Evolutionary conservation across 2,329 filamentous ascomycete species (phyloP), one percentile per base, ranked within the genome.

Genomic region (Chaetomiaceae sp.): DNA sequence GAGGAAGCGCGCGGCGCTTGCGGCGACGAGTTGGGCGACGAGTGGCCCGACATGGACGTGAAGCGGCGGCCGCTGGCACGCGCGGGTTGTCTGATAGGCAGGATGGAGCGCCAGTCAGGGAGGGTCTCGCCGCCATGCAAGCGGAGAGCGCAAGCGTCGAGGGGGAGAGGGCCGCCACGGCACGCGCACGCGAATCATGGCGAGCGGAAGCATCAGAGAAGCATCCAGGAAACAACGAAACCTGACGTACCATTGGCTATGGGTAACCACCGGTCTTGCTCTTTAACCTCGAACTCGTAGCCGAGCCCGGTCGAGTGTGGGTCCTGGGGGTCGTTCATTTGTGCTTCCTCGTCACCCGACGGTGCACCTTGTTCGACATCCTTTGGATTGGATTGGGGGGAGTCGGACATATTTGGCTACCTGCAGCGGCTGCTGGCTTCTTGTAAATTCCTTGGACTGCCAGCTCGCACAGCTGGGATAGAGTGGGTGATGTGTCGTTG

Each of bases 241-340:
- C 60, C 60, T 64, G 73, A 93, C 93, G 82, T 82, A 99, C 93
- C 93, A 90, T 99, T 99, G 76, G 93, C 93, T 82, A 99, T 99
- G 70, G 93, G 93, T 70, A 99, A 82, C 93, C 93, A 99, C 79
- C 93, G 81, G 75, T 99, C 93, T 75, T 99, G 93, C 75, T 99
- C 93, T 80, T 97, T 97, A 73, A 97, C 92, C 75, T 97, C 92
- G 70, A 96, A 96, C 76, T 97, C 92, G 69, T 89, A 89, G 72
- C 77, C 83, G 73, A 86, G 79, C 70, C 81, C 85, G 71, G 79
- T 79, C 70, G 79, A 78, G 76, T 89, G 86, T 83, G 82, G 80
- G 75, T 88, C 85, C 72, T 85, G 81, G 74, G 79, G 76, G 71
- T 90, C 87, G 76, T 95, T 90, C 88, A 95, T 95, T 82, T 86